These are phyloP conservation scores for Backusella luteola DNA, from an alignment of 192 early-diverging fungal genomes.

Conservation along the genomic window DNA sequence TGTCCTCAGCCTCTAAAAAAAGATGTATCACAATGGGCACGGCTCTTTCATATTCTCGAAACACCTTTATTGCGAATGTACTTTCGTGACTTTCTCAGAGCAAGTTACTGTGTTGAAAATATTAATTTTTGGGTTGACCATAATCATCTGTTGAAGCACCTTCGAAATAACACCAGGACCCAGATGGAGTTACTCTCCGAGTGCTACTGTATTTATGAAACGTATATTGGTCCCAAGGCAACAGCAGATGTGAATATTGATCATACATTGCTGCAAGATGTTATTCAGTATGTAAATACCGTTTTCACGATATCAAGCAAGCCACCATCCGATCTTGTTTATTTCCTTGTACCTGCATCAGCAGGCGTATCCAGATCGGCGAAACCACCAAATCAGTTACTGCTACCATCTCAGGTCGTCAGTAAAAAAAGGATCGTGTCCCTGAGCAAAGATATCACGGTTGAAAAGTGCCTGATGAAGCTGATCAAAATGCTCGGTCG, in stretches of 20 bases:
- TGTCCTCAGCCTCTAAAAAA: background rate
- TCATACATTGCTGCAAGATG: conserved; percentile 44
- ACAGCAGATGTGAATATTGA: conserved; percentile 51
- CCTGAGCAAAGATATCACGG: background rate
- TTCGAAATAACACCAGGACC: conserved; percentile 25
- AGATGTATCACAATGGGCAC: conserved; percentile 25
- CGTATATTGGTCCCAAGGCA: conserved; percentile 37
- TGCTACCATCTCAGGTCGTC: background rate
- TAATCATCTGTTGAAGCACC: conserved; percentile 32
- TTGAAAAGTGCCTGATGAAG: conserved; percentile 10
- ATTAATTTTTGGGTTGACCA: conserved; percentile 66
- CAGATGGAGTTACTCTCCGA: conserved; percentile 41
- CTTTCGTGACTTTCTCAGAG: conserved; percentile 60
- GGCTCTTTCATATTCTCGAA: conserved; percentile 58
- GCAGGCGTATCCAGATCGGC: background rate
- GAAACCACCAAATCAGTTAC: background rate
- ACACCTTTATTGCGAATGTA: conserved; percentile 46
- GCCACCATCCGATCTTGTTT: background rate
- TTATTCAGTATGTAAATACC: conserved; percentile 27
- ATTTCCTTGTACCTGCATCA: background rate
- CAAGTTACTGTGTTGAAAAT: conserved; percentile 74
- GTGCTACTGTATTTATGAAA: conserved; percentile 53
- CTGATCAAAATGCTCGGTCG: conserved; percentile 25
- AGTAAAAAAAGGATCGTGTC: background rate
- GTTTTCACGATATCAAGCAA: conserved; percentile 4